Evolutionary conservation across 768 basidiomycete species (phyloP).

Genomic region (Termitomyces sp.): DNA sequence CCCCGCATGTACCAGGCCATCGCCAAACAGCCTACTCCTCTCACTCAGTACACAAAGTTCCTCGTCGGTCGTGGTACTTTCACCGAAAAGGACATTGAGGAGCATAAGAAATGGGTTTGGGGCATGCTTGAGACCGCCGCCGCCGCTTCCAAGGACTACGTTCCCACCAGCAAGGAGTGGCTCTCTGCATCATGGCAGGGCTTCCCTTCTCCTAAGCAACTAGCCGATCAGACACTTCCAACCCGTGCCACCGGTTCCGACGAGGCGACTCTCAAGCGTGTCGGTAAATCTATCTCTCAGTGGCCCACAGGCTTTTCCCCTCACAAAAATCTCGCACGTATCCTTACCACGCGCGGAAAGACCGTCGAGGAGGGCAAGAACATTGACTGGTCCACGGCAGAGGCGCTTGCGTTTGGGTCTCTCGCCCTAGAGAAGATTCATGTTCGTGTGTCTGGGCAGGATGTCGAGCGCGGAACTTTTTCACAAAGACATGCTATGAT

Average conservation of each 20-base stretch:
- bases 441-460: conserved; percentile 94
- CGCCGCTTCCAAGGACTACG: conserved; percentile 90
- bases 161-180: conserved; percentile 95
- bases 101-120: conserved; percentile 99
- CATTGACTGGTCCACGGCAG: conserved; percentile 98
- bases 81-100: conserved; percentile 93
- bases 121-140: conserved; percentile 96
- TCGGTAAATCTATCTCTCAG: conserved; percentile 84
- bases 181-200: conserved; percentile 97
- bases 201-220: conserved; percentile 95
- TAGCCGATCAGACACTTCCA: conserved; percentile 91
- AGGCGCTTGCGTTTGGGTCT: conserved; percentile 93
- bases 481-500: conserved; percentile 97
- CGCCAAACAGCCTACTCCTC: conserved; percentile 85
- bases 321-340: conserved; percentile 92
- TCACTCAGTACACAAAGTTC: conserved; percentile 90
- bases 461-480: conserved; percentile 98
- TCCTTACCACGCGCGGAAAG: conserved; percentile 83
- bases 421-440: conserved; percentile 91
- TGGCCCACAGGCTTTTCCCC: conserved; percentile 83
- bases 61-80: conserved; percentile 89
- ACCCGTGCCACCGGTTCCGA: conserved; percentile 82
- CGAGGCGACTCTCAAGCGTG: conserved; percentile 69
- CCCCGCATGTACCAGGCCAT: conserved; percentile 99
- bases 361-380: conserved; percentile 84